These are phyloP conservation scores for Tylopilus orsonianus DNA, from an alignment of 1,284 basidiomycete genomes.

Conservation along the genomic window DNA sequence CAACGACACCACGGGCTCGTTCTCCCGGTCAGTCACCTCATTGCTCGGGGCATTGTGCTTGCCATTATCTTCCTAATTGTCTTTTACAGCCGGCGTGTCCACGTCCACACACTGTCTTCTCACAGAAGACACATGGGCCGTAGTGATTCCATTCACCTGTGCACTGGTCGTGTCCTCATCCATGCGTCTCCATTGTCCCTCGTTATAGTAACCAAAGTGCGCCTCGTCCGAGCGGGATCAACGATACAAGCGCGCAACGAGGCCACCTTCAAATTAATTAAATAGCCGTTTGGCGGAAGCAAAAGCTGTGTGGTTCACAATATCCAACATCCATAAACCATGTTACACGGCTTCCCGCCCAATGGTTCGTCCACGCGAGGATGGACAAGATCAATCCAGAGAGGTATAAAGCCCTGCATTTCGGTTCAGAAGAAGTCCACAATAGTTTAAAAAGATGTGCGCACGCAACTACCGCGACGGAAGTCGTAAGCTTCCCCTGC, in stretches of 20 bases:
- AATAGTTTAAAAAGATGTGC: conserved; percentile 14
- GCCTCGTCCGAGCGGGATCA: neutral
- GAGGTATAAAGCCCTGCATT: conserved; percentile 25
- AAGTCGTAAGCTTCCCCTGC: conserved; percentile 2
- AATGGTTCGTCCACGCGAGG: conserved; percentile 14
- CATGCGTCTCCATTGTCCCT: conserved; percentile 9
- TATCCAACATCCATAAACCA: neutral
- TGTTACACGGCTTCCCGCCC: neutral
- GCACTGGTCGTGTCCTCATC: neutral
- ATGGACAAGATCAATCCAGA: neutral
- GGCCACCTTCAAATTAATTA: conserved; percentile 8
- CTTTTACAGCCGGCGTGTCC: neutral
- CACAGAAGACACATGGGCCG: neutral
- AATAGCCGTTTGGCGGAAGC: conserved; percentile 7
- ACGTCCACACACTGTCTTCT: neutral
- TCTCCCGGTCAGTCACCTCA: neutral
- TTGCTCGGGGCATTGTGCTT: conserved; percentile 3
- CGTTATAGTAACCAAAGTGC: neutral
- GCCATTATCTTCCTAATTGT: neutral
- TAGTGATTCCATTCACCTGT: neutral
- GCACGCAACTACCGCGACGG: neutral
- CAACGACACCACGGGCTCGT: neutral
- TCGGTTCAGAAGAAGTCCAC: neutral
- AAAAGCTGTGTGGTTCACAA: conserved; percentile 8
- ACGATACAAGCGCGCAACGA: neutral